These are phyloP conservation scores for Mrakia frigida DNA, from an alignment of 768 basidiomycete genomes.

Conservation along the genomic window DNA sequence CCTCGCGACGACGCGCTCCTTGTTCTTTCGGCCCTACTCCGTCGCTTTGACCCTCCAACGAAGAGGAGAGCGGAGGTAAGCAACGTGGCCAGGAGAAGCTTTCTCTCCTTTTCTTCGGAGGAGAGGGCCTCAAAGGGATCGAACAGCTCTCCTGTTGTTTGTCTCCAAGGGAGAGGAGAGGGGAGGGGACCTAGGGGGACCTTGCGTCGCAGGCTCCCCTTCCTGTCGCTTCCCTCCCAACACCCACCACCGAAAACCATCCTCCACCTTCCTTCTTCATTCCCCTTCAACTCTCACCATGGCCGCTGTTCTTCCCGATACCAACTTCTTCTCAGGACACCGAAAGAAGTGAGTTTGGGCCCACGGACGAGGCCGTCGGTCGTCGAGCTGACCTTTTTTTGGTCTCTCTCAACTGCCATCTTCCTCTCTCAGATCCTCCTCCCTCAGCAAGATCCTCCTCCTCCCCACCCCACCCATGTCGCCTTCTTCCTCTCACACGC, in stretches of 20 bases:
- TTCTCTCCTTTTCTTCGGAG: not conserved
- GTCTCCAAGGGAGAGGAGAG: too few relatives aligned
- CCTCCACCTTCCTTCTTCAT: not conserved
- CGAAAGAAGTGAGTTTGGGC: not conserved
- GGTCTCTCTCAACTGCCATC: not conserved
- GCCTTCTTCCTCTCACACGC: not conserved
- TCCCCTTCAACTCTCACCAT: not conserved
- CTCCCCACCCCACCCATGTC: slow-evolving; percentile 2
- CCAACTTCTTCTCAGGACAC: slow-evolving; percentile 12
- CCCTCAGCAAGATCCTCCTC: not conserved
- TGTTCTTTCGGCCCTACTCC: too few relatives aligned
- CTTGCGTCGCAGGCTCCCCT: too few relatives aligned
- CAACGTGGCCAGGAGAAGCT: not conserved
- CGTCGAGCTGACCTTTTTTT: not conserved
- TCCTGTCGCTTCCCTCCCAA: not conserved
- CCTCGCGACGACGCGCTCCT: too few relatives aligned
- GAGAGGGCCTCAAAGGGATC: too few relatives aligned
- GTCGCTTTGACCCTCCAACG: too few relatives aligned
- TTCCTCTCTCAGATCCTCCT: not conserved
- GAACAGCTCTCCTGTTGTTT: too few relatives aligned
- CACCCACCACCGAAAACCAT: not conserved
- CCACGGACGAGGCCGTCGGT: not conserved
- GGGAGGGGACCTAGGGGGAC: too few relatives aligned
- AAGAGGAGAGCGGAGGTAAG: too few relatives aligned
- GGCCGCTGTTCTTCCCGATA: not conserved